Percentiles rank a stretch among this genome's conserved stretches.
Conservation (phyloP, 2,329 filamentous ascomycete species). For the Tolypocladium cylindrosporum region DNA sequence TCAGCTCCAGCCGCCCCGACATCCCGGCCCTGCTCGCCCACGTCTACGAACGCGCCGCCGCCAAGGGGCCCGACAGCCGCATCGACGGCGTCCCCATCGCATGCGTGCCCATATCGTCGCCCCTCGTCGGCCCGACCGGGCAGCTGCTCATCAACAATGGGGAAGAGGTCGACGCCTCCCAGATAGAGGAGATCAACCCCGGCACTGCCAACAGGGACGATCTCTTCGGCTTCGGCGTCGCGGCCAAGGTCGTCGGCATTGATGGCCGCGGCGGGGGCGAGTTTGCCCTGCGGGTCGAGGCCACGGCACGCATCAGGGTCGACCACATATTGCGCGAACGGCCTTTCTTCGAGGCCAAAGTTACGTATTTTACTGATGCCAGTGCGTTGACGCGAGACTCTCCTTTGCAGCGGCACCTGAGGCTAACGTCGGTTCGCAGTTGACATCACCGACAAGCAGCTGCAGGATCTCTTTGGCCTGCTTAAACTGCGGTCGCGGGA, state of each 20-base stretch:
- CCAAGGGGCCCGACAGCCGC: conserved; percentile 53
- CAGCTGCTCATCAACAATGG: conserved; percentile 63
- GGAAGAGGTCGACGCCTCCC: conserved; percentile 35
- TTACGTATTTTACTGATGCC: conserved; percentile 61
- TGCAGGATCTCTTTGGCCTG: conserved; percentile 63
- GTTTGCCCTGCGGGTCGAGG: conserved; percentile 79
- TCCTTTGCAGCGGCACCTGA: not conserved
- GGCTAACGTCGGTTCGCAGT: conserved; percentile 10
- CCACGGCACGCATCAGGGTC: conserved; percentile 65
- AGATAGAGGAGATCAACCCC: conserved; percentile 41
- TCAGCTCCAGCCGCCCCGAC: conserved; percentile 71
- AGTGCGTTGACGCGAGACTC: conserved; percentile 30
- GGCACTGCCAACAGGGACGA: conserved; percentile 57
- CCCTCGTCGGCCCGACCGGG: conserved; percentile 62
- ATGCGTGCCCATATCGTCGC: conserved; percentile 77
- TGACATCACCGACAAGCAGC: conserved; percentile 41
- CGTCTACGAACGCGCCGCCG: conserved; percentile 67
- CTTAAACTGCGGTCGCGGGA: conserved; percentile 81
- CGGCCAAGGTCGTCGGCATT: conserved; percentile 68
- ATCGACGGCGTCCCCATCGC: conserved; percentile 66
- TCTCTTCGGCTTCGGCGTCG: conserved; percentile 73
- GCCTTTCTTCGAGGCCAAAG: conserved; percentile 78
- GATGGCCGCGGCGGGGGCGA: conserved; percentile 67
- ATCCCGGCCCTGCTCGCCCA: conserved; percentile 79
- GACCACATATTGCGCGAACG: conserved; percentile 58